Conservation (phyloP, 2,329 filamentous ascomycete species). For the Aspergillus cejpii region DNA sequence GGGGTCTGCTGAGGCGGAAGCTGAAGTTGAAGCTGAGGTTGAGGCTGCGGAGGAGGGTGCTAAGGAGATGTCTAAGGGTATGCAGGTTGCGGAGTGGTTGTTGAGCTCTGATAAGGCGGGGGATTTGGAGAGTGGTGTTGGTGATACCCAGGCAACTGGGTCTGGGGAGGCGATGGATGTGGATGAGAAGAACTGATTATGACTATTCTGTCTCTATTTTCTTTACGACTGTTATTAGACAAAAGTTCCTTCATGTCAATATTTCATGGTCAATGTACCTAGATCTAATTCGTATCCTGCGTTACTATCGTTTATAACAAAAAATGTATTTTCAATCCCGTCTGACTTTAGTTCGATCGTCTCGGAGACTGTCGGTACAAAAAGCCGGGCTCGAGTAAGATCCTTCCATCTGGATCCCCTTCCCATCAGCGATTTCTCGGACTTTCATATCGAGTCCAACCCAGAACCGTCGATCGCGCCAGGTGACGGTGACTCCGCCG, state of each 20-base stretch:
- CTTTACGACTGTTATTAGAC: neutral
- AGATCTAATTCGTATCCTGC: slow-evolving; percentile 1
- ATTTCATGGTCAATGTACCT: neutral
- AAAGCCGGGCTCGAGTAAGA: slow-evolving; percentile 16
- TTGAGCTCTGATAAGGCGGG: slow-evolving; percentile 34
- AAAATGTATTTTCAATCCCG: slow-evolving; percentile 4
- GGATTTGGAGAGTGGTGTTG: slow-evolving; percentile 30
- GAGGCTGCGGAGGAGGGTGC: slow-evolving; percentile 12
- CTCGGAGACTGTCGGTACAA: neutral
- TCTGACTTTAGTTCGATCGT: slow-evolving; percentile 5
- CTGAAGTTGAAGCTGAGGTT: slow-evolving; percentile 18
- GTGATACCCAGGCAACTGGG: slow-evolving; percentile 12
- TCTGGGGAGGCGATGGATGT: slow-evolving; percentile 15
- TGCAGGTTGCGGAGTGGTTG: slow-evolving; percentile 40
- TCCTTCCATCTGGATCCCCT: slow-evolving; percentile 13
- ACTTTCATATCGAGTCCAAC: slow-evolving; percentile 83
- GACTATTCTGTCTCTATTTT: neutral
- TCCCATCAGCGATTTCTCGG: slow-evolving; percentile 44
- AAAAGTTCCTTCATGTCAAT: neutral
- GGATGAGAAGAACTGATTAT: slow-evolving; percentile 11
- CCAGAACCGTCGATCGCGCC: slow-evolving; percentile 75
- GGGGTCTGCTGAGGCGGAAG: slow-evolving; percentile 10
- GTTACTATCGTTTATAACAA: neutral
- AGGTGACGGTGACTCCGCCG: slow-evolving; percentile 78
- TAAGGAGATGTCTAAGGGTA: slow-evolving; percentile 29